Evolutionary conservation across 352 stramenopile genomes (phyloP).

Genomic region (Pythium phragmiticola): DNA sequence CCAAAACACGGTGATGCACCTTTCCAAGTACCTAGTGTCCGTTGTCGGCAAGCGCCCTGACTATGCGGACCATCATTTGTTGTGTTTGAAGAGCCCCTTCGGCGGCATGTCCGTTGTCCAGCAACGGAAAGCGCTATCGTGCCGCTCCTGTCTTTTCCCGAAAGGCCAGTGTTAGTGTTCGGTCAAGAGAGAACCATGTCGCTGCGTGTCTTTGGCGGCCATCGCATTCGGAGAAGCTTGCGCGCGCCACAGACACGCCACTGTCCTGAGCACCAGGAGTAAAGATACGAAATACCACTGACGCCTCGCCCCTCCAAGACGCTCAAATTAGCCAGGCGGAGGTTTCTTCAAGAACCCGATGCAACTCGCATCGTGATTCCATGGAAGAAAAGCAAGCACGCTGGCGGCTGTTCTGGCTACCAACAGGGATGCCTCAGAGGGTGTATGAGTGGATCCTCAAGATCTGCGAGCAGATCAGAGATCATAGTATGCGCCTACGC

Average conservation of each 20-base stretch:
- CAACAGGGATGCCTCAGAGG: neutral
- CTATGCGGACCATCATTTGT: too few species aligned
- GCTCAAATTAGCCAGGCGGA: neutral
- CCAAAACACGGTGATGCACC: too few species aligned
- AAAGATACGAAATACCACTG: conserved; percentile 6
- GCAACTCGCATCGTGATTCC: neutral
- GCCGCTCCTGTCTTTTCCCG: too few species aligned
- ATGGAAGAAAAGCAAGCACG: too few species aligned
- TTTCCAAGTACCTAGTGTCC: too few species aligned
- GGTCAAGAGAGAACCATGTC: neutral
- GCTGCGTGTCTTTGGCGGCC: conserved; percentile 1
- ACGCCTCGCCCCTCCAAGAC: neutral
- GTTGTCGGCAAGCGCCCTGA: too few species aligned
- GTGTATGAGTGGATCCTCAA: neutral
- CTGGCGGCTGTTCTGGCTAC: neutral
- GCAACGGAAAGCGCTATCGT: neutral
- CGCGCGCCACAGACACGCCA: neutral
- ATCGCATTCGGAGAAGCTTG: neutral
- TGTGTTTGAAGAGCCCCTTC: too few species aligned
- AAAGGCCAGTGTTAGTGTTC: neutral
- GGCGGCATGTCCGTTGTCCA: too few species aligned
- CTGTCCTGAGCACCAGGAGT: neutral
- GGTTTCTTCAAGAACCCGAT: neutral
- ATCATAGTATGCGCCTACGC: neutral
- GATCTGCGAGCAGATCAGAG: neutral